phyloP scores from a whole-genome alignment of 1,284 basidiomycete genomes.

The Hortiboletus rubellus region DNA sequence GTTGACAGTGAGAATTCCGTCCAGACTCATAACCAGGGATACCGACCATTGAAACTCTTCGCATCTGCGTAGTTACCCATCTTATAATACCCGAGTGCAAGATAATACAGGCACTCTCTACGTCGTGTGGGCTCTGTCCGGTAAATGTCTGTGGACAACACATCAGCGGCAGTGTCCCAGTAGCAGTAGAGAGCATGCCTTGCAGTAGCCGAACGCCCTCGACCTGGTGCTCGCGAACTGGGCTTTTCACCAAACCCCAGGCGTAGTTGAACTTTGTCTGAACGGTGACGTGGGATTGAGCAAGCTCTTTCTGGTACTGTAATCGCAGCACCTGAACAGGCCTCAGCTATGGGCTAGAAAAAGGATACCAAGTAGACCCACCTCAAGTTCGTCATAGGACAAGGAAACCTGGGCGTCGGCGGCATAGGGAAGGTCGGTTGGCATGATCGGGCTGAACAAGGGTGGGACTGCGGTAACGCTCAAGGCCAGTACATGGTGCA shows the following conservation, averaged over 20 bases:
- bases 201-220: conserved; percentile 91
- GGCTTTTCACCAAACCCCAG: conserved; percentile 94
- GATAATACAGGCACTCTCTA: conserved; percentile 96
- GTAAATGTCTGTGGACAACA: conserved; percentile 72
- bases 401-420: conserved; percentile 92
- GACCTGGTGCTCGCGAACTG: conserved; percentile 78
- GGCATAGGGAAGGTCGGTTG: conserved; percentile 92
- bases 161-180: conserved; percentile 1
- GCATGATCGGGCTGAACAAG: conserved; percentile 41
- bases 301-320: conserved; percentile 88
- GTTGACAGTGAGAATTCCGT: conserved; percentile 1
- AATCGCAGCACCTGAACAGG: conserved; percentile 67
- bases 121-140: conserved; percentile 84
- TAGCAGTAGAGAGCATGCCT: conserved; percentile 49
- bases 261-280: conserved; percentile 99
- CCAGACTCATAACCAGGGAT: neutral
- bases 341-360: conserved; percentile 1
- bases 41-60: conserved; percentile 87
- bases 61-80: conserved; percentile 95
- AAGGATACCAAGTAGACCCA: conserved; percentile 31
- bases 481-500: conserved; percentile 4
- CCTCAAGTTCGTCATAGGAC: conserved; percentile 88
- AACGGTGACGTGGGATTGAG: conserved; percentile 83
- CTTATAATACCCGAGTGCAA: conserved; percentile 96
- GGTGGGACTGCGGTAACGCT: conserved; percentile 14